A percentile compares a stretch with the other conserved stretches of the same genome.
These are phyloP conservation scores for Coriaria nepalensis DNA, from an alignment of 306 rosid species.

Conservation along the genomic window DNA sequence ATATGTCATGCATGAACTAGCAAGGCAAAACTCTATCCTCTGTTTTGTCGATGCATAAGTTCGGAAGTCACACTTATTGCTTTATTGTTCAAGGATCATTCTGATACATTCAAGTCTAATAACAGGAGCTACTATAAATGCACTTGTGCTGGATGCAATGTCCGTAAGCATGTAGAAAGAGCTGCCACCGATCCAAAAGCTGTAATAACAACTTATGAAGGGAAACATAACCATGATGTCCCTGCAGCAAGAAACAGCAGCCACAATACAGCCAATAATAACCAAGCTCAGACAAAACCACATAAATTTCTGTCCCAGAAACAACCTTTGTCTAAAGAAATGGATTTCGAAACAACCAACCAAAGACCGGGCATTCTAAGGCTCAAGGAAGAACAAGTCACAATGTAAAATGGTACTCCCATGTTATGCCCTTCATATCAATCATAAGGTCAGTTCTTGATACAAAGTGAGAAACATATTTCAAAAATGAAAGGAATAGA, in stretches of 20 bases:
- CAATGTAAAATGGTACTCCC: slow-evolving; percentile 20
- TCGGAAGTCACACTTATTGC: neutral
- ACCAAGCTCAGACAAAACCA: slow-evolving; percentile 34
- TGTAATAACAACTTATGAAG: slow-evolving; percentile 81
- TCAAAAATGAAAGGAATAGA: slow-evolving; percentile 20
- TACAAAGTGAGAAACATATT: slow-evolving; percentile 27
- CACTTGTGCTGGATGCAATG: slow-evolving; percentile 77
- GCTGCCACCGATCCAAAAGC: slow-evolving; percentile 86
- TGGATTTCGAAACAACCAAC: slow-evolving; percentile 42
- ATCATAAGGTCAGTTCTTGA: slow-evolving; percentile 16
- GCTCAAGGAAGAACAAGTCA: slow-evolving; percentile 63
- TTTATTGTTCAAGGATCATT: slow-evolving; percentile 1
- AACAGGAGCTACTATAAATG: slow-evolving; percentile 97
- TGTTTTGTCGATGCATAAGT: neutral
- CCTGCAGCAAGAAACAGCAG: slow-evolving; percentile 91
- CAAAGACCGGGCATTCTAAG: slow-evolving; percentile 55
- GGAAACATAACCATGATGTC: slow-evolving; percentile 80
- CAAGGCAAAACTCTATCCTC: neutral
- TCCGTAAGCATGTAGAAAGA: slow-evolving; percentile 94
- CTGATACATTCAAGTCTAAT: slow-evolving; percentile 10
- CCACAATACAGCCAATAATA: slow-evolving; percentile 53
- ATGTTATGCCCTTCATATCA: neutral
- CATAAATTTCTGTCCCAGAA: slow-evolving; percentile 30
- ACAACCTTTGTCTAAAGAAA: slow-evolving; percentile 42
- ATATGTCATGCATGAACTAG: no score